Base-by-base conservation (phyloP, 768 basidiomycete genomes). In the Cubamyces lactineus region DNA sequence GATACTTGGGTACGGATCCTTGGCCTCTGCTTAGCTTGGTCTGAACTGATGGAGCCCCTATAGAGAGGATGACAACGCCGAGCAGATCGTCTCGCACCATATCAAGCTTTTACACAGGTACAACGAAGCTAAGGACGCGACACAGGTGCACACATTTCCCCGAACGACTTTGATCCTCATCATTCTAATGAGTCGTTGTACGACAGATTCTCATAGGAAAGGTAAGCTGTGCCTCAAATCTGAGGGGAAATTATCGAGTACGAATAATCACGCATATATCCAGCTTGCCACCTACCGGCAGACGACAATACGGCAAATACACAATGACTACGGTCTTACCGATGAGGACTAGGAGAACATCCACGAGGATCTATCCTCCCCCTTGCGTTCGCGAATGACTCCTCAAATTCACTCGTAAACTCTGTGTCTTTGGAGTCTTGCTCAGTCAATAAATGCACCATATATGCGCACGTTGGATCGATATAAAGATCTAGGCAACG, bases 91-190 rank as follows among this genome's bases (percentile, higher is more conserved):
- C 23, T 84, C 86, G 62, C 75, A 77, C 15, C 89, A 92, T 67
- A 92, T 92, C 72, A 82, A 82, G 65, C 77, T 90, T 3, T 76
- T 92, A 39, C 91, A 92, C 71, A 78, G 76, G 40, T 93, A 92
- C 63, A 92, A 92, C 62, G 91, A 92, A 71, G 83, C 89, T 9
- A 92, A 92, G 70, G 91, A 93, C 71, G 91, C 90, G 4, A 80
- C 89, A 0, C 91, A 92, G 85, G 91, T 85, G 51, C 34, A 55
- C 50, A 49, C 46, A 34, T 34, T 1, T 49, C 5, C 46, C 41
- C 19, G 0, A 28, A 17, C 8, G 23, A 3, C 39, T 0, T 47
- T 21, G 12, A 19, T 46, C 47, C 58, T 40, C 19, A 17, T n/a
- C 16, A 21, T 39, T 56, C 7, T 34, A 57, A 21, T n/a, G 23